A percentile compares a stretch with the other conserved stretches of the same genome.
Evolutionary conservation across 2,329 filamentous ascomycete genomes (phyloP).

Genomic region (Alternaria metachromatica): DNA sequence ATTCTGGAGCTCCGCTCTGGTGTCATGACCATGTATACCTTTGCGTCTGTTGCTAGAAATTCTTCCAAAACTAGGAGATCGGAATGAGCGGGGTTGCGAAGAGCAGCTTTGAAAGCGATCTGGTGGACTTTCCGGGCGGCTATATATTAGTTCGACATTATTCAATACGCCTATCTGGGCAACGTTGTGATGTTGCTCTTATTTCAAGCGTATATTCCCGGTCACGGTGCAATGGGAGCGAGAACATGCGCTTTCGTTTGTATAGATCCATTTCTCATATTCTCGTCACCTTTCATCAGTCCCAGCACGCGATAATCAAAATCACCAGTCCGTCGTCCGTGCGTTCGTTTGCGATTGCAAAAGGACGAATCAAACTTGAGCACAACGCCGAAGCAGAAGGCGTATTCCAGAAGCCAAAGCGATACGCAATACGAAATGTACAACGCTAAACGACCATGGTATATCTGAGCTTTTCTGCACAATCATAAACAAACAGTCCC

Average conservation of each 20-base stretch:
- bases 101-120: not conserved
- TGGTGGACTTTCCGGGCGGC: not conserved
- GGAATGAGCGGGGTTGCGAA: not conserved
- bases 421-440: slow-evolving; percentile 4
- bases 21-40: not conserved
- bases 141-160: not conserved
- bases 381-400: slow-evolving; percentile 5
- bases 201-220: not conserved
- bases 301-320: not conserved
- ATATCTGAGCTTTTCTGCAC: slow-evolving; percentile 29
- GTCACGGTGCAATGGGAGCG: not conserved
- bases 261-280: not conserved
- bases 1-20: not conserved
- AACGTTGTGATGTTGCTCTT: not conserved
- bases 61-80: not conserved
- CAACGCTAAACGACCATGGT: slow-evolving; percentile 23
- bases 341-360: not conserved
- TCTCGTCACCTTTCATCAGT: not conserved
- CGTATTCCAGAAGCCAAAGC: slow-evolving; percentile 10
- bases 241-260: not conserved
- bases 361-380: not conserved
- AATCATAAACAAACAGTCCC: not conserved
- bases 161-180: not conserved
- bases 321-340: not conserved
- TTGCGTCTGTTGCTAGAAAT: not conserved